Percentiles rank a stretch among this genome's conserved stretches.
Evolutionary conservation across 768 basidiomycete genomes (phyloP).

Genomic region (Sistotremastrum niveocremeum): DNA sequence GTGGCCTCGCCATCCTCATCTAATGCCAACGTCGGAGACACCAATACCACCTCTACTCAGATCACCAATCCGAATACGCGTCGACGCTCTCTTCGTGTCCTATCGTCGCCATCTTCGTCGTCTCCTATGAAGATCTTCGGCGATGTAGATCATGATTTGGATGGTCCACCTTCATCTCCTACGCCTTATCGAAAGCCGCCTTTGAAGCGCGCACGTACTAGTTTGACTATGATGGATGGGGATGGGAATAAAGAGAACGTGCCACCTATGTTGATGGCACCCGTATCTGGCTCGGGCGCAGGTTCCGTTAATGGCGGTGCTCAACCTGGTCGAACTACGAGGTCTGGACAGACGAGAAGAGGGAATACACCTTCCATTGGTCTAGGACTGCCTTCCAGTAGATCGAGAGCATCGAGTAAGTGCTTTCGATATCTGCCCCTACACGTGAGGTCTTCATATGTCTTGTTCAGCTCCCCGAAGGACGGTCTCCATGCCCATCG

Average conservation of each 20-base stretch:
- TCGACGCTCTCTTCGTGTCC: too few species aligned
- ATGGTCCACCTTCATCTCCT: conserved; percentile 26
- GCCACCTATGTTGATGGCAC: conserved; percentile 34
- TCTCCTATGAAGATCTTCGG: too few species aligned
- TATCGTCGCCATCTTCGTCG: too few species aligned
- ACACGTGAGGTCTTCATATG: not conserved
- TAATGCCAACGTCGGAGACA: too few species aligned
- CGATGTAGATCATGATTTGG: too few species aligned
- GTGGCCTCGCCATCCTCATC: too few species aligned
- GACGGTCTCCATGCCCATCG: too few species aligned
- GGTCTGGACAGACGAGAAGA: conserved; percentile 22
- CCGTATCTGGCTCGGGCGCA: conserved; percentile 20
- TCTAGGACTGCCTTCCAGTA: not conserved
- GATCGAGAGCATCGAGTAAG: not conserved
- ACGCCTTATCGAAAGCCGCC: conserved; percentile 54
- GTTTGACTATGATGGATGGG: conserved; percentile 30
- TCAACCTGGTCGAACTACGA: conserved; percentile 21
- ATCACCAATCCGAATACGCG: too few species aligned
- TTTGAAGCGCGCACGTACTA: conserved; percentile 48
- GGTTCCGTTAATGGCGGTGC: conserved; percentile 19
- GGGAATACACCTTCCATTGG: not conserved
- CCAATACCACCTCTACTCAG: too few species aligned
- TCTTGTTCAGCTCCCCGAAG: not conserved
- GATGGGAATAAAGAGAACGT: conserved; percentile 69
- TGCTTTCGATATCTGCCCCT: not conserved